A percentile compares a stretch with the other conserved stretches of the same genome.
These are phyloP conservation scores for Coemansia sp. DNA, from an alignment of 192 early-diverging fungal species.

Conservation along the genomic window DNA sequence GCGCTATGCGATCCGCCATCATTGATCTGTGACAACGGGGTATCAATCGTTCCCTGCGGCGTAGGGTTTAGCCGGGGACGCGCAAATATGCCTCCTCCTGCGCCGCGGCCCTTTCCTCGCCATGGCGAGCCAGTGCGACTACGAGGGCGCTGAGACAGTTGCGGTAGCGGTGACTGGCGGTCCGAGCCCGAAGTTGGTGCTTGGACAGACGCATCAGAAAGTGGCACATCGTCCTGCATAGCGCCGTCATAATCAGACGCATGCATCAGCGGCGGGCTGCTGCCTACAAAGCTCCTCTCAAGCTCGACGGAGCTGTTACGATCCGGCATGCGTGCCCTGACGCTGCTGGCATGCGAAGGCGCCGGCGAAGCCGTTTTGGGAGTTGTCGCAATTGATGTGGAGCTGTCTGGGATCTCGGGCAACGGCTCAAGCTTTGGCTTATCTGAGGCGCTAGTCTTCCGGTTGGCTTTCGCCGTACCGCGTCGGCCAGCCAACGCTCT, in stretches of 20 bases:
- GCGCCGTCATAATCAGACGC: not conserved
- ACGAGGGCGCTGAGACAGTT: slow-evolving; percentile 9
- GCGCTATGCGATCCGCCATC: not conserved
- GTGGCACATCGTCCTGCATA: not conserved
- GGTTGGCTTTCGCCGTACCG: slow-evolving; percentile 3
- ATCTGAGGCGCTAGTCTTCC: not conserved
- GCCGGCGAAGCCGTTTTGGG: not conserved
- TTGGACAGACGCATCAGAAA: slow-evolving; percentile 1
- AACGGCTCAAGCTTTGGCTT: slow-evolving; percentile 26
- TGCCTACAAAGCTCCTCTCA: not conserved
- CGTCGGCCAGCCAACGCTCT: slow-evolving; percentile 10
- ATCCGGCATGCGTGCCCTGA: not conserved
- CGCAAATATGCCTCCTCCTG: slow-evolving; percentile 27
- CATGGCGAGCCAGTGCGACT: slow-evolving; percentile 36
- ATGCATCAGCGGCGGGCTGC: slow-evolving; percentile 4
- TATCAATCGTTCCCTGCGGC: slow-evolving; percentile 6
- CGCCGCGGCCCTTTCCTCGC: slow-evolving; percentile 26
- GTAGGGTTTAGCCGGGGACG: slow-evolving; percentile 11
- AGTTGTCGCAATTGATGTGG: not conserved
- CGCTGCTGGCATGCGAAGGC: not conserved
- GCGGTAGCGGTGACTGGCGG: not conserved
- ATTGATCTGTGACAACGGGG: not conserved
- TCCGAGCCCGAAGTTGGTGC: not conserved
- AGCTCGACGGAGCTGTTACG: too few species aligned
- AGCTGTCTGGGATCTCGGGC: slow-evolving; percentile 24